phyloP scores from a whole-genome alignment of 2,329 filamentous ascomycete genomes.

The Penicillium verrucosum region DNA sequence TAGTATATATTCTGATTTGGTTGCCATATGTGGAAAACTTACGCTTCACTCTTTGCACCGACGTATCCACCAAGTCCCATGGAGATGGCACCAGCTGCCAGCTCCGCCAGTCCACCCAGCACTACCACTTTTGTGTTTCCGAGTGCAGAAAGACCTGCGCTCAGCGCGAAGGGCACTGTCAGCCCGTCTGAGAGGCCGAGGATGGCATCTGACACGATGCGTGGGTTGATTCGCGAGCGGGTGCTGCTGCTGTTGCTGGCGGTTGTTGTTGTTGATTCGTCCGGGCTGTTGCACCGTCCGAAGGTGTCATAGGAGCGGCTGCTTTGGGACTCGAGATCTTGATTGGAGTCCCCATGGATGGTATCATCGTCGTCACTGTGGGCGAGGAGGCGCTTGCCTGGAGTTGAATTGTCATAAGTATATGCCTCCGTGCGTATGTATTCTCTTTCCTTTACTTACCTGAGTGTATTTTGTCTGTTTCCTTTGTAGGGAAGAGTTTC shows the following conservation, averaged over 20 bases:
- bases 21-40: constrained; percentile 21
- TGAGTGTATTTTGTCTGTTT: constrained; percentile 14
- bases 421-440: background rate
- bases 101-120: constrained; percentile 70
- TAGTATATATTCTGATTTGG: background rate
- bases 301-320: constrained; percentile 35
- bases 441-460: constrained; percentile 7
- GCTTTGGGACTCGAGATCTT: constrained; percentile 35
- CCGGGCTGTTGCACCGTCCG: constrained; percentile 22
- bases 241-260: constrained; percentile 24
- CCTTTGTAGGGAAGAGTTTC: constrained; percentile 32
- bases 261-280: constrained; percentile 19
- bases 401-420: constrained; percentile 2
- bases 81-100: constrained; percentile 70
- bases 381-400: constrained; percentile 35
- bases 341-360: constrained; percentile 22
- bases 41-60: constrained; percentile 53
- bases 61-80: constrained; percentile 79
- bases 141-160: constrained; percentile 62
- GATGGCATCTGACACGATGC: constrained; percentile 59
- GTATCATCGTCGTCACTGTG: constrained; percentile 24
- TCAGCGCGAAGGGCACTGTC: constrained; percentile 75
- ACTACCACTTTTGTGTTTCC: constrained; percentile 66
- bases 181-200: constrained; percentile 75
- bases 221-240: constrained; percentile 39